phyloP scores from a whole-genome alignment of 805 yeast genomes.

The Candida insectorum region DNA sequence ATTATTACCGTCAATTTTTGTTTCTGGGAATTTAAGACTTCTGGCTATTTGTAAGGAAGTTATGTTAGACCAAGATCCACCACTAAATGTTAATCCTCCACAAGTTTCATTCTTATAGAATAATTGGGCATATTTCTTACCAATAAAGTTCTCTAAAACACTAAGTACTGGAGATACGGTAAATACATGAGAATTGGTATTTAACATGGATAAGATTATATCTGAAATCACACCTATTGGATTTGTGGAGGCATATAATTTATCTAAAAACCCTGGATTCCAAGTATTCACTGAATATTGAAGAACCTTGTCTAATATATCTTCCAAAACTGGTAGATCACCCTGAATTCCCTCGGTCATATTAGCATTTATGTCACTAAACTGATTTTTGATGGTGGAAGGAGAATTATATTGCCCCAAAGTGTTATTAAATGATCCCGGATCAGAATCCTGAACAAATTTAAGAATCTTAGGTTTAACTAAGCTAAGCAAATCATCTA shows the following conservation, averaged over 20 bases:
- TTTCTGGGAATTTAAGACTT: conserved; percentile 61
- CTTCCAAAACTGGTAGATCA: conserved; percentile 39
- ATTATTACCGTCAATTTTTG: conserved; percentile 58
- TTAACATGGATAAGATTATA: conserved; percentile 60
- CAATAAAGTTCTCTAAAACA: conserved; percentile 66
- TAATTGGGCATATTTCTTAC: conserved; percentile 61
- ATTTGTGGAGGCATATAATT: conserved; percentile 79
- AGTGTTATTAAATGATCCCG: conserved; percentile 24
- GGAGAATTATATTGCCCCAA: conserved; percentile 58
- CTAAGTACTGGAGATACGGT: conserved; percentile 82
- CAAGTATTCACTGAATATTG: conserved; percentile 76
- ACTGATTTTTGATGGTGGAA: conserved; percentile 32
- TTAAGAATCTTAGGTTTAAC: conserved; percentile 49
- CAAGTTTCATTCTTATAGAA: conserved; percentile 54
- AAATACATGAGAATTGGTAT: conserved; percentile 83
- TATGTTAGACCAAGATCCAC: conserved; percentile 84
- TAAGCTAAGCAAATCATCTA: conserved; percentile 51
- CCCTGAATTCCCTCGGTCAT: conserved; percentile 28
- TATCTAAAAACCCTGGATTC: conserved; percentile 84
- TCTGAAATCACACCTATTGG: conserved; percentile 81
- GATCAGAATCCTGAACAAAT: conserved; percentile 50
- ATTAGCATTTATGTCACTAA: conserved; percentile 25
- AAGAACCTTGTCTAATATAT: conserved; percentile 53
- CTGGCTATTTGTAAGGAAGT: conserved; percentile 77
- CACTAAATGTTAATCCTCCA: conserved; percentile 83